Conservation (phyloP, 345 rosid genomes). For the Erodium maritimum region DNA sequence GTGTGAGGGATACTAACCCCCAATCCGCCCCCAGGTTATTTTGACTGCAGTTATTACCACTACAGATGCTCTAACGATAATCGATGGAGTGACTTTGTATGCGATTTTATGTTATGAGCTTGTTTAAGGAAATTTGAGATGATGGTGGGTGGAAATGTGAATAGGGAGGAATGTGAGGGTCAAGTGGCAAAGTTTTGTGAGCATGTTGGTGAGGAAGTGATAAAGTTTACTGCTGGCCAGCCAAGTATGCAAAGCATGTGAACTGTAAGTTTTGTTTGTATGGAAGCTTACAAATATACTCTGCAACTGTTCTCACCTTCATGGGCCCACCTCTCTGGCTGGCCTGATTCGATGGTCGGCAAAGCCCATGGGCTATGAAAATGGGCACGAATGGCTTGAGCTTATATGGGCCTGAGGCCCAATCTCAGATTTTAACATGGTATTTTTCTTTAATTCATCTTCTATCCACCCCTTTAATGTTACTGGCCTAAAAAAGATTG, state of each 20-base stretch:
- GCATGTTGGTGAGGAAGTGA: background rate
- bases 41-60: no score
- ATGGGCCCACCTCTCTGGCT: background rate
- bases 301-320: background rate
- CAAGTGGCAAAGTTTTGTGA: background rate
- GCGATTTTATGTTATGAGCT: no score
- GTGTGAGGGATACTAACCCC: no score
- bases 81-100: no score
- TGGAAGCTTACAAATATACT: background rate
- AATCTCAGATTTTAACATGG: no score
- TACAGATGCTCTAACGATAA: no score
- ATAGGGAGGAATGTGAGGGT: background rate
- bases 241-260: background rate
- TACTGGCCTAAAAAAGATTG: no score
- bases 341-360: background rate
- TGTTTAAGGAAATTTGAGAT: background rate
- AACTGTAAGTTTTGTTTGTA: background rate
- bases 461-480: no score
- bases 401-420: background rate
- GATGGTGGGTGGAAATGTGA: background rate
- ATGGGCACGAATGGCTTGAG: background rate
- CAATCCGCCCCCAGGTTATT: no score
- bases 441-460: no score
- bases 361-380: background rate
- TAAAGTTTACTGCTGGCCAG: background rate